Base-by-base conservation (phyloP, 768 basidiomycete genomes). In the Leccinum incarnatum region DNA sequence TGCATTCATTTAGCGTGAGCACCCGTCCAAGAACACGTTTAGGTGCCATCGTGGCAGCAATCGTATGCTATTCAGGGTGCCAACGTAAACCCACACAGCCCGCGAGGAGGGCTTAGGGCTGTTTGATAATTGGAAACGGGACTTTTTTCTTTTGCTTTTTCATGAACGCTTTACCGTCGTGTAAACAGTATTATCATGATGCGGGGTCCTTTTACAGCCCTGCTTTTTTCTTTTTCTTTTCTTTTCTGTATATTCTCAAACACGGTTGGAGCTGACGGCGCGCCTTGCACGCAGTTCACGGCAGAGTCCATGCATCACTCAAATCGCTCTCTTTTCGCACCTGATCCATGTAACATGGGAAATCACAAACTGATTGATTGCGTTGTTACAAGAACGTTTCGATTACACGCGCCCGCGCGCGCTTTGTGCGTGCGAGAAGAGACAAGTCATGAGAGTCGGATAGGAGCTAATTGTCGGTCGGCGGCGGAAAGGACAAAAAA, bases 41-140 rank as follows among this genome's bases (percentile, higher is more conserved):
- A 51, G 27, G 32, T 53, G 48, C 37, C 62, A 64, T 60, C 67
- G 57, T 62, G 69, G 65, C 61, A 63, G 54, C 52, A 40, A 52
- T 54, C 19, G 55, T 46, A 51, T 68, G 68, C 66, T 58, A 53
- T 63, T 62, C 59, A 71, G 68, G 69, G 64, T 69, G 53, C 3
- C 62, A 58, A 69, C 68, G 68, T 69, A 69, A 69, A 61, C 58
- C 27, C 64, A 69, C 68, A 71, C 68, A 71, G 69, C 69, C 62
- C 53, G 30, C 19, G 56, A 55, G 58, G 60, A 51, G 68, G 59
- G 68, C 46, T 58, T 5, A 60, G 65, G 68, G 67, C 66, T 62
- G 62, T 61, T 62, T 27, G 57, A 57, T 55, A 54, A 64, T 65
- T 67, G 59, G 36, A 62, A 57, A 59, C 59, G 53, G 62, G 30